Evolutionary conservation across 495 filamentous ascomycete species (phyloP).

Genomic region (Letharia columbiana): DNA sequence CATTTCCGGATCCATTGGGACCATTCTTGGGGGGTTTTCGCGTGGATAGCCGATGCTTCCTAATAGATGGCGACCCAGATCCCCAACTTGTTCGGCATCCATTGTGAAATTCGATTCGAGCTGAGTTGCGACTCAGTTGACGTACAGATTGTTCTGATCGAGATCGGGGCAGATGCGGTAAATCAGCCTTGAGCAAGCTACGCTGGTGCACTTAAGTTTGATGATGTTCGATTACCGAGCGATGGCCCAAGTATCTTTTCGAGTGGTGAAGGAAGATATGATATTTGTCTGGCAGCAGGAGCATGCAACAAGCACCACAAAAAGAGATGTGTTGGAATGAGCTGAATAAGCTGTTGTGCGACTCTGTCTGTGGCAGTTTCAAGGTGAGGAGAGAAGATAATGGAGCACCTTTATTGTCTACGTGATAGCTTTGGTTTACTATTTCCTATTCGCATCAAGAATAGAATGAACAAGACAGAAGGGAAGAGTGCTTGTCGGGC

Average conservation of each 20-base stretch:
- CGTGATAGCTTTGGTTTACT: not conserved
- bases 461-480: not conserved
- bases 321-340: not conserved
- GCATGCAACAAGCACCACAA: not conserved
- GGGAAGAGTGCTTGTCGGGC: not conserved
- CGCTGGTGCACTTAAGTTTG: not conserved
- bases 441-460: not conserved
- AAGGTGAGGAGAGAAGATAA: not conserved
- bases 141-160: not conserved
- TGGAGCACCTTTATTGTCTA: not conserved
- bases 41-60: not conserved
- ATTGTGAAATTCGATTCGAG: not conserved
- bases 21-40: not conserved
- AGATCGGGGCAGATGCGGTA: not conserved
- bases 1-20: not conserved
- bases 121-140: not conserved
- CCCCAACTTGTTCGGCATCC: not conserved
- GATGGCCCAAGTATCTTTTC: not conserved
- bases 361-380: not conserved
- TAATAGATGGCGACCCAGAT: not conserved
- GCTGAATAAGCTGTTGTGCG: not conserved
- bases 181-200: not conserved
- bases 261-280: not conserved
- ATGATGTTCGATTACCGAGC: not conserved
- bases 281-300: not conserved